Conservation (phyloP, 2,329 filamentous ascomycete species). For the Sclerotinia nivalis region DNA sequence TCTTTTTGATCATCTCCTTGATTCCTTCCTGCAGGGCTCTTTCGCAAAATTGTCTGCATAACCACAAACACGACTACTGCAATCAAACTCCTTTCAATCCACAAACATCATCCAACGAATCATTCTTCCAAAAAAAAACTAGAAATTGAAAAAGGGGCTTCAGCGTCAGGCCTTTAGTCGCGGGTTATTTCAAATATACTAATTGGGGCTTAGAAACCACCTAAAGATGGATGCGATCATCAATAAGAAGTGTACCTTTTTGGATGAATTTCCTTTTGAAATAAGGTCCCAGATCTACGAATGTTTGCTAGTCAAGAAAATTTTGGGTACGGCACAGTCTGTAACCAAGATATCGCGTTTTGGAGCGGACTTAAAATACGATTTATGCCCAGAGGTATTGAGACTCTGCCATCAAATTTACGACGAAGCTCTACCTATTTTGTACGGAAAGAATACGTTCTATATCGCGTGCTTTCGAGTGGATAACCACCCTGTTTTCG, state of each 20-base stretch:
- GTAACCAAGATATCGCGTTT: background rate
- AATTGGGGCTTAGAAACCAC: background rate
- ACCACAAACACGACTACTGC: background rate
- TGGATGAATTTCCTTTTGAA: conserved; percentile 43
- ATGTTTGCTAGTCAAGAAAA: conserved; percentile 23
- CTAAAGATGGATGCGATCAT: background rate
- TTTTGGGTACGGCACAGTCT: conserved; percentile 4
- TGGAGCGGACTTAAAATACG: conserved; percentile 6
- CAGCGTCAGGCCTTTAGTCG: no score
- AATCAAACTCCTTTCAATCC: background rate
- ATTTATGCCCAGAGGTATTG: conserved; percentile 27
- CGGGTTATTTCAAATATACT: background rate
- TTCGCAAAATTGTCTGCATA: no score
- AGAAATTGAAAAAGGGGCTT: background rate
- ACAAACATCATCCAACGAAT: background rate
- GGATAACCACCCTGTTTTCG: background rate
- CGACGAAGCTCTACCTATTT: conserved; percentile 38
- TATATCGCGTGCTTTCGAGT: conserved; percentile 19
- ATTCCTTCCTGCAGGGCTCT: no score
- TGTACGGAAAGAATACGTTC: conserved; percentile 50
- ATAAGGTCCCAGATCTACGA: conserved; percentile 56
- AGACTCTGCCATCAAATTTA: conserved; percentile 17
- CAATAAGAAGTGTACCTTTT: background rate
- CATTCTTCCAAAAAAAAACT: background rate
- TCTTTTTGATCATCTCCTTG: no score